Evolutionary conservation across 305 asterid species (phyloP).

Genomic region (Andrographis paniculata): DNA sequence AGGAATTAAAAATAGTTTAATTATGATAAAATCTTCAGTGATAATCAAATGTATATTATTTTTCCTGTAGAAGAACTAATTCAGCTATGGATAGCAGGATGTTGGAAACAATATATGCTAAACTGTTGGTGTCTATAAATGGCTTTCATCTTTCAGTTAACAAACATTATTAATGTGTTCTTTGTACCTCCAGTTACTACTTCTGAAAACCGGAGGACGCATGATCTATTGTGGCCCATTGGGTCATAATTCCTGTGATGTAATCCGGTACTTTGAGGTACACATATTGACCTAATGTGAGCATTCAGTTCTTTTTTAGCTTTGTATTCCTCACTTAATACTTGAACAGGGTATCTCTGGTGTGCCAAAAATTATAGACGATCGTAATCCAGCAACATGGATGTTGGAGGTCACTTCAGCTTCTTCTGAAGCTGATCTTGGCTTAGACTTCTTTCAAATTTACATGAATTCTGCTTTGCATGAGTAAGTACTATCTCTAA

Average conservation of each 20-base stretch:
- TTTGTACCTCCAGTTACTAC: slow-evolving; percentile 27
- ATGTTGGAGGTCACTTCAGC: slow-evolving; percentile 50
- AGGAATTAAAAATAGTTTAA: too few relatives aligned
- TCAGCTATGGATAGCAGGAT: not conserved
- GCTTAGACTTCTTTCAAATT: slow-evolving; percentile 45
- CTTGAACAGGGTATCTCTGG: slow-evolving; percentile 36
- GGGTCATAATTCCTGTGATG: slow-evolving; percentile 32
- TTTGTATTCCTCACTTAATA: not conserved
- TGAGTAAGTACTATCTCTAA: slow-evolving; percentile 27
- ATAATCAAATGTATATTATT: too few relatives aligned
- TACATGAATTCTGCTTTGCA: slow-evolving; percentile 32
- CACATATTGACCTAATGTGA: slow-evolving; percentile 3
- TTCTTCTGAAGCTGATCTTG: slow-evolving; percentile 39
- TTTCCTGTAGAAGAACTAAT: too few relatives aligned
- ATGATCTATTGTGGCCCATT: slow-evolving; percentile 44
- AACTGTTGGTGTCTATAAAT: too few relatives aligned
- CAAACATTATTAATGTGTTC: not conserved
- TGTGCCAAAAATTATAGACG: slow-evolving; percentile 42
- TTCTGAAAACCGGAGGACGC: slow-evolving; percentile 41
- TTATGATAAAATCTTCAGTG: too few relatives aligned
- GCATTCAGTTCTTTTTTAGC: not conserved
- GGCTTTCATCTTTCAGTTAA: not conserved
- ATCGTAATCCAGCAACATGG: slow-evolving; percentile 60
- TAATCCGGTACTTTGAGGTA: slow-evolving; percentile 56
- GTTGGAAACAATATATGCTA: too few relatives aligned